phyloP scores from a whole-genome alignment of 495 filamentous ascomycete genomes.

The Tuber magnatum region DNA sequence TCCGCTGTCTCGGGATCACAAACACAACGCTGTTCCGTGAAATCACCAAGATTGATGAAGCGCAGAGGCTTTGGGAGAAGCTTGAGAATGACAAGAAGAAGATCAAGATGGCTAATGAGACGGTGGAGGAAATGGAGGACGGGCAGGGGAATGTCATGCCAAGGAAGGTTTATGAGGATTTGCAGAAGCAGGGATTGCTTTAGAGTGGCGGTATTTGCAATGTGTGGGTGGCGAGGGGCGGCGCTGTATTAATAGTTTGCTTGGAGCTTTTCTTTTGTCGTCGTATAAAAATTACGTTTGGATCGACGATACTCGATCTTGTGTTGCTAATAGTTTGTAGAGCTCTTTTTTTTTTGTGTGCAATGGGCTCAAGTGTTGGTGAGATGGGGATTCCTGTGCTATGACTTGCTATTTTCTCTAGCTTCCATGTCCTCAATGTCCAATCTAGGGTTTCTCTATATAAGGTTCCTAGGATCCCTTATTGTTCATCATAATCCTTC shows the following conservation, averaged over 20 bases:
- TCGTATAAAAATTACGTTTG: neutral
- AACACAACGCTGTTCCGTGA: conserved; percentile 89
- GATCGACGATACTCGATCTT: neutral
- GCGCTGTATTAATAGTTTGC: neutral
- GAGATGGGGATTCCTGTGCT: no score
- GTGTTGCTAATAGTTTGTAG: neutral
- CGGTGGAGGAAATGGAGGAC: conserved; percentile 97
- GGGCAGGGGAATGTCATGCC: conserved; percentile 97
- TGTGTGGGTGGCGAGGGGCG: neutral
- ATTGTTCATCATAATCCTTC: neutral
- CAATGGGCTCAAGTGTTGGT: neutral
- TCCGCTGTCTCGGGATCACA: conserved; percentile 88
- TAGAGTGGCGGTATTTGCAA: conserved; percentile 35
- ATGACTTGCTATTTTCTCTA: no score
- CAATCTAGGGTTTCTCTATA: neutral
- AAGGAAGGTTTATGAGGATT: conserved; percentile 88
- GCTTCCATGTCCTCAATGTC: neutral
- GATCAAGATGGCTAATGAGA: conserved; percentile 63
- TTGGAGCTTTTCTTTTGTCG: neutral
- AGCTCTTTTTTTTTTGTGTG: neutral
- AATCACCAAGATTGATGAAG: conserved; percentile 85
- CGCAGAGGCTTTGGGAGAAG: conserved; percentile 83
- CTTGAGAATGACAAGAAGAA: conserved; percentile 79
- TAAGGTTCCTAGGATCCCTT: neutral
- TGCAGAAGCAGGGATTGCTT: conserved; percentile 64